Evolutionary conservation across 129 eudicot genomes (phyloP).

Genomic region (Sambucus nigra): DNA sequence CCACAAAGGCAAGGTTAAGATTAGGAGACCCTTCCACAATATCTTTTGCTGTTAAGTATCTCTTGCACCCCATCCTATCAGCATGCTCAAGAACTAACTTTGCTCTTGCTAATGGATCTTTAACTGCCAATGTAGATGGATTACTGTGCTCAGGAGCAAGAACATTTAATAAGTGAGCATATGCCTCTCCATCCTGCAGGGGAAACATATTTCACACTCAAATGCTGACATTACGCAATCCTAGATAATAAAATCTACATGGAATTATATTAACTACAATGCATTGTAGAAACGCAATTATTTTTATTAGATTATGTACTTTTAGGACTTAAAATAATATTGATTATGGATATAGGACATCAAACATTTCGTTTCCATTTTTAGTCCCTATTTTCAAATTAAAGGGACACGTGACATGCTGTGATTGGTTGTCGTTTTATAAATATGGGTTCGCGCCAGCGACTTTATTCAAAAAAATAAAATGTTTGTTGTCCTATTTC

Average conservation of each 20-base stretch:
- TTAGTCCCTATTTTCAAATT: too few relatives aligned
- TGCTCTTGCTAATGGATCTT: slow-evolving; percentile 72
- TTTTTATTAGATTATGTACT: too few relatives aligned
- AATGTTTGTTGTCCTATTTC: too few relatives aligned
- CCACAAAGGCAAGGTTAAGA: slow-evolving; percentile 95
- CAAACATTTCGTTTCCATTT: too few relatives aligned
- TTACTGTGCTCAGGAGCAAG: slow-evolving; percentile 89
- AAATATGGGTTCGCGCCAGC: too few relatives aligned
- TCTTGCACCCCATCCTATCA: slow-evolving; percentile 95
- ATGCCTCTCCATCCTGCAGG: slow-evolving; percentile 91
- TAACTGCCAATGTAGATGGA: slow-evolving; percentile 59
- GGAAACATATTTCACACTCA: neutral
- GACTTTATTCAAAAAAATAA: too few relatives aligned
- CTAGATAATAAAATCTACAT: neutral
- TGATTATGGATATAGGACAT: too few relatives aligned
- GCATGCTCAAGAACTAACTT: slow-evolving; percentile 93
- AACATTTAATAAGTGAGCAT: slow-evolving; percentile 77
- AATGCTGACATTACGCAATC: neutral
- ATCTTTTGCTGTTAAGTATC: slow-evolving; percentile 91
- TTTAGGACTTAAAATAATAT: too few relatives aligned
- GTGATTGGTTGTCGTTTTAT: too few relatives aligned
- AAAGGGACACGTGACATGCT: too few relatives aligned
- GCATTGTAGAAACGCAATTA: neutral
- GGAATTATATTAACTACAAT: neutral
- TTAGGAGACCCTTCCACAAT: slow-evolving; percentile 96